Percentiles rank a stretch among this genome's conserved stretches.
Conservation (phyloP, 2,329 filamentous ascomycete genomes). For the Aspergillus udagawae region DNA sequence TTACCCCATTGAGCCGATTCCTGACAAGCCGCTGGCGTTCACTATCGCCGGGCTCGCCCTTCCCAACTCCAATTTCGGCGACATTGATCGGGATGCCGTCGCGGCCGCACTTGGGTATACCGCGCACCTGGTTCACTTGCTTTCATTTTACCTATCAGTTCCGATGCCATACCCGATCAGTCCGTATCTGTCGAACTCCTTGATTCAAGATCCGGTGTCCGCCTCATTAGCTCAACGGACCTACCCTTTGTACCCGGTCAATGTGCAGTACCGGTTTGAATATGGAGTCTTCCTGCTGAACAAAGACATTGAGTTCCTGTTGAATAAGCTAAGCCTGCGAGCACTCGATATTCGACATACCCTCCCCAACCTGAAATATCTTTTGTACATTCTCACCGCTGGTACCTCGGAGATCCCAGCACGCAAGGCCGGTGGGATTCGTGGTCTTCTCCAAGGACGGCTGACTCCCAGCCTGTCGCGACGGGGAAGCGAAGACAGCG, state of each 20-base stretch:
- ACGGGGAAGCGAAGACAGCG: slow-evolving; percentile 39
- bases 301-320: slow-evolving; percentile 78
- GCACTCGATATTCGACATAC: slow-evolving; percentile 90
- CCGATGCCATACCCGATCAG: slow-evolving; percentile 77
- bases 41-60: slow-evolving; percentile 74
- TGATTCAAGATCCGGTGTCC: slow-evolving; percentile 70
- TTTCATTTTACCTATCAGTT: slow-evolving; percentile 78
- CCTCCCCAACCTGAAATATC: slow-evolving; percentile 86
- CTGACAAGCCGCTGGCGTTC: slow-evolving; percentile 67
- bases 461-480: slow-evolving; percentile 36
- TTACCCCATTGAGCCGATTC: slow-evolving; percentile 72
- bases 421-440: slow-evolving; percentile 52
- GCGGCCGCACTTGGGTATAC: slow-evolving; percentile 80
- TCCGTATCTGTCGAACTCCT: slow-evolving; percentile 68
- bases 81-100: slow-evolving; percentile 62
- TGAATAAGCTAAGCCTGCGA: slow-evolving; percentile 64
- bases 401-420: slow-evolving; percentile 62
- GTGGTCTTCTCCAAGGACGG: slow-evolving; percentile 41
- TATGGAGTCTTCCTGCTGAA: slow-evolving; percentile 96
- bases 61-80: slow-evolving; percentile 74
- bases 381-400: slow-evolving; percentile 83
- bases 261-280: slow-evolving; percentile 84
- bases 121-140: slow-evolving; percentile 66
- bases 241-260: slow-evolving; percentile 76
- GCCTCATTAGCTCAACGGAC: slow-evolving; percentile 54